Conservation (phyloP, 2,329 filamentous ascomycete genomes). For the Fusarium dlaminii region DNA sequence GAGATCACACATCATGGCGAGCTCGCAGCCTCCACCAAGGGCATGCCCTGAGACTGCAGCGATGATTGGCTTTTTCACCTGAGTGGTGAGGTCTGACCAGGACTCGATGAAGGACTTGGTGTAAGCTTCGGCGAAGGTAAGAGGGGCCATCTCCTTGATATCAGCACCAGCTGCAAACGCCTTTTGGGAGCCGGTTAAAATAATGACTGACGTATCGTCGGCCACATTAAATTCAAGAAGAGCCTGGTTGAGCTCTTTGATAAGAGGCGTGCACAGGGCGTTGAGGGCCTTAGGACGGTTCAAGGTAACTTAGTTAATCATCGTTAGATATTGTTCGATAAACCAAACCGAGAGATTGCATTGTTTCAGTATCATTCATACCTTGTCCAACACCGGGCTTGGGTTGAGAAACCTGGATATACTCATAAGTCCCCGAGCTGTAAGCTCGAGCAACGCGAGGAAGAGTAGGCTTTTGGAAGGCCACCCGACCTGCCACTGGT, state of each 20-base stretch:
- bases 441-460: conserved; percentile 65
- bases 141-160: conserved; percentile 98
- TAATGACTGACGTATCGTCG: conserved; percentile 75
- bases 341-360: background rate
- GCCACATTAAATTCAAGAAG: conserved; percentile 76
- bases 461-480: conserved; percentile 65
- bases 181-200: conserved; percentile 88
- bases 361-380: conserved; percentile 64
- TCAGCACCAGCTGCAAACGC: conserved; percentile 96
- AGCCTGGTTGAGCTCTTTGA: conserved; percentile 86
- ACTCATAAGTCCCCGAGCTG: conserved; percentile 74
- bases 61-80: conserved; percentile 92
- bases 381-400: conserved; percentile 91
- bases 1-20: conserved; percentile 97
- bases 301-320: conserved; percentile 74
- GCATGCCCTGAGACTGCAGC: conserved; percentile 95
- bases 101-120: conserved; percentile 91
- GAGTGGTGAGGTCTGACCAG: conserved; percentile 87
- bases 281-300: conserved; percentile 96
- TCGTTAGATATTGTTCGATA: background rate
- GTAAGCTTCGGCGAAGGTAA: conserved; percentile 90
- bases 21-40: conserved; percentile 92
- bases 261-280: conserved; percentile 89
- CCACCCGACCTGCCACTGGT: conserved; percentile 59
- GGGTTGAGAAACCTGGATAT: conserved; percentile 82